Base-by-base conservation (phyloP, 768 basidiomycete genomes). In the Galerina sulciceps region DNA sequence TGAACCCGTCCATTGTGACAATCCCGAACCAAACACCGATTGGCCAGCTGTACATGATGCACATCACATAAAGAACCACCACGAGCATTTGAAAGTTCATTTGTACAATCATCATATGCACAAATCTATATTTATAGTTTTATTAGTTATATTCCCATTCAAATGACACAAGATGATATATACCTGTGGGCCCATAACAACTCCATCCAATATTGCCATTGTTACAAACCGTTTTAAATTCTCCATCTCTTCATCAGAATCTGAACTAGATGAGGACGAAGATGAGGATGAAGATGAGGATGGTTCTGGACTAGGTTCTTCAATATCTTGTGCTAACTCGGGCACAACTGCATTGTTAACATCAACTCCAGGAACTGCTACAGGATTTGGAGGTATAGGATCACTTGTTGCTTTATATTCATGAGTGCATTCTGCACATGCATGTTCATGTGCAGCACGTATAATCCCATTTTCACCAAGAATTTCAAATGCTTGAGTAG, bases 401-500 rank as follows among this genome's bases (percentile, higher is more conserved):
- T 57, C 55, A 38, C 17, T 37, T 36, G 37, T 26, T 14, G 48
- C 49, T 49, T 60, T 63, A 22, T 57, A 57, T 42, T 38, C 37
- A 22, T 63, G 35, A 14, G 62, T 57, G 44, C 62, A 63, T 41
- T 63, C 55, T 15, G 54, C 36, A 37, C 62, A 63, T 18, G 42
- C 17, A 60, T 60, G 62, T 14, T 49, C 40, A 18, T 57, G 20
- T 47, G 59, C 54, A 5, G 44, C n/a, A 17, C 38, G 34, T 10
- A 63, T 54, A 14, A 34, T 22, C 10, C 59, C 62, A 18, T 57
- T 42, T n/a, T 60, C 45, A 17, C 62, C 62, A 18, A 63, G 40
- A 15, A 45, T 26, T 34, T 23, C 17, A 44, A 57, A 60, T 20
- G 59, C 59, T 15, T 22, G n/a, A 1, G 50, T 34, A 14, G 37